These are phyloP conservation scores for Hemileia vastatrix DNA, from an alignment of 1,284 basidiomycete genomes.

Conservation along the genomic window DNA sequence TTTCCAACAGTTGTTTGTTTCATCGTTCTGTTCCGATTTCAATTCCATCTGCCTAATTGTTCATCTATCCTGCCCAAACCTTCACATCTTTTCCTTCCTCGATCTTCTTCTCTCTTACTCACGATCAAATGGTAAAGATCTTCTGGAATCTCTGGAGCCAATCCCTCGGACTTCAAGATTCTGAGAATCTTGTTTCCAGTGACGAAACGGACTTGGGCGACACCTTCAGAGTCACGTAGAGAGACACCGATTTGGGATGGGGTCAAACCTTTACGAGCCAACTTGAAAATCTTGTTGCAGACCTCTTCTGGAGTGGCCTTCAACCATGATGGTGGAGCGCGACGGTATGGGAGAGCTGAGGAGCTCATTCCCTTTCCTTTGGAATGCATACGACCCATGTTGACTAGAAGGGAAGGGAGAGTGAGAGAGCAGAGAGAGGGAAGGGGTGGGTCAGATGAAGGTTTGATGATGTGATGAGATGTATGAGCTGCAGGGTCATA, in stretches of 20 bases:
- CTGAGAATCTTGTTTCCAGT: conserved; percentile 99
- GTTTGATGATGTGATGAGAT: no score
- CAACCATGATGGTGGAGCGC: conserved; percentile 88
- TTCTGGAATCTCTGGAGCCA: conserved; percentile 95
- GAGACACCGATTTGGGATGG: conserved; percentile 97
- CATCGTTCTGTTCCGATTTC: no score
- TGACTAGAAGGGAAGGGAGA: conserved; percentile 28
- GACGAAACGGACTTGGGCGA: conserved; percentile 88
- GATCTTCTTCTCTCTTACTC: not conserved
- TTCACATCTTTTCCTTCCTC: no score
- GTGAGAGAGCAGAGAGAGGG: not conserved
- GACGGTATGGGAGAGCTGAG: conserved; percentile 94
- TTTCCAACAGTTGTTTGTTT: no score
- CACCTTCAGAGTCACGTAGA: conserved; percentile 94
- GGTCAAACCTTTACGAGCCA: conserved; percentile 92
- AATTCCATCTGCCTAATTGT: no score
- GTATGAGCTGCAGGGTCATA: no score
- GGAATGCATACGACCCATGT: conserved; percentile 45
- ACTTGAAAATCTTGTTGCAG: conserved; percentile 89
- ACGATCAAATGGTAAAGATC: conserved; percentile 98
- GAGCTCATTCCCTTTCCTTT: conserved; percentile 52
- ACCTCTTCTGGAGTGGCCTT: conserved; percentile 93
- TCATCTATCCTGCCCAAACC: no score
- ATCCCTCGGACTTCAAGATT: conserved; percentile 91
- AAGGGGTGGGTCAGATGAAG: no score